Base-by-base conservation (phyloP, 108 stramenopile genomes). In the Skeletonema potamos region DNA sequence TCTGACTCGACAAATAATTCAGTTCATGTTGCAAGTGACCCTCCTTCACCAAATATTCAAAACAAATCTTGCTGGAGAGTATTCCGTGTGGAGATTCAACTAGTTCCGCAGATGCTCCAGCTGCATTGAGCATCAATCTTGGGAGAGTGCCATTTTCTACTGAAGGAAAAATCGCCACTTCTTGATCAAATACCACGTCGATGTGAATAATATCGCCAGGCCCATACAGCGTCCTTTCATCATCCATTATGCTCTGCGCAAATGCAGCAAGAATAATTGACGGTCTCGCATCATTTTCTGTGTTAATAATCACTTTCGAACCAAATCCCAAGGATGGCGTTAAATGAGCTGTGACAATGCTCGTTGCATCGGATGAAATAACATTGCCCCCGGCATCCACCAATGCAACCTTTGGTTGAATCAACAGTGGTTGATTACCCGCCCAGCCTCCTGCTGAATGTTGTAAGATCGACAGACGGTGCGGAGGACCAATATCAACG, bases 371-470 rank as follows among this genome's bases (percentile, higher is more conserved):
- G 11, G 57, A 57, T 13, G 54, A 46, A 13, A 85, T 59, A 22
- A 82, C 44, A 69, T 85, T 85, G 13, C 79, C 79, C 24, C 84
- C 84, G 8, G 75, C 57, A 66, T 85, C 84, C 11, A 79, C 64
- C 2, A 85, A 43, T 10, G 69, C 76, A 43, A 85, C 57, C 41
- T 62, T 70, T 26, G 84, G 84, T 64, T 85, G 84, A 24, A 48
- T 66, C 6, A 39, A 37, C 66, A 85, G 82, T 30, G 84, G 84
- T 33, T 85, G 84, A 41, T 78, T 82, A 15, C 84, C 84, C 37
- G 84, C 84, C 81, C 84, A 82, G 6, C 76, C 66, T 10, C 62
- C 44, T 5, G 54, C 51, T 15, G 81, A 73, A 20, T 57, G 28
- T 39, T 41, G 70, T 17, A 82, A 39, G 18, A 85, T 61, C 33